Evolutionary conservation across 2,329 filamentous ascomycete genomes (phyloP), one percentile per base, ranked within the genome.

Genomic region (Metarhizium album): DNA sequence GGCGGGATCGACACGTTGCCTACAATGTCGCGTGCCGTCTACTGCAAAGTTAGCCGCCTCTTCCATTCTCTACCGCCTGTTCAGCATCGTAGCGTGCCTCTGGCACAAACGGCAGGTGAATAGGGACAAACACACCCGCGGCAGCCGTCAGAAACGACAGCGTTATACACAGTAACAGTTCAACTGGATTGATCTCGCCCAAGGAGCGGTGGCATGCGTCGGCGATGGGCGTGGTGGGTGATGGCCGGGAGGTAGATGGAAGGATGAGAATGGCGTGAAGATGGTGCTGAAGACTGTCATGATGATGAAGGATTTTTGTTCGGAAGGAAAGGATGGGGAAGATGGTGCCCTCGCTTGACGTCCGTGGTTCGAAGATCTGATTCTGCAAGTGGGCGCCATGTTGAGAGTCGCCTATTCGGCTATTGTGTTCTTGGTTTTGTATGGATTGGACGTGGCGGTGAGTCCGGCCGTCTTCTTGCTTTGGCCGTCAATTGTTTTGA

Each of bases 71-170:
- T 27, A 20, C 11, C 8, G n/a, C 14, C 31, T 20, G n/a, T 2
- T 24, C n/a, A 3, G 14, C 13, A 40, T 46, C 14, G 11, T n/a
- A 18, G 38, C 38, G 4, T 52, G 57, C 55, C 58, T 62, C 60
- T 24, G 60, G 60, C 33, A 61, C 54, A 38, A 60, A 55, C 0
- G 74, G 76, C 8, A 78, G 59, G 24, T 74, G 66, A 1, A 74
- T 52, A 3, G 70, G 37, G 2, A 74, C 58, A 1, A 73, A 65
- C 1, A 68, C 64, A 1, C 60, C 62, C 2, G 57, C 59, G 1
- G 55, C 55, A 38, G 80, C 76, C 5, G 70, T 63, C n/a, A 82
- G 60, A 45, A 79, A 78, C 74, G 76, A 80, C 57, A 81, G 81
- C 13, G 74, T 73, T 24, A 55, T 71, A 73, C 4, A 67, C 60